phyloP scores from a whole-genome alignment of 176 grass and related monocot species.

The Themeda triandra region DNA sequence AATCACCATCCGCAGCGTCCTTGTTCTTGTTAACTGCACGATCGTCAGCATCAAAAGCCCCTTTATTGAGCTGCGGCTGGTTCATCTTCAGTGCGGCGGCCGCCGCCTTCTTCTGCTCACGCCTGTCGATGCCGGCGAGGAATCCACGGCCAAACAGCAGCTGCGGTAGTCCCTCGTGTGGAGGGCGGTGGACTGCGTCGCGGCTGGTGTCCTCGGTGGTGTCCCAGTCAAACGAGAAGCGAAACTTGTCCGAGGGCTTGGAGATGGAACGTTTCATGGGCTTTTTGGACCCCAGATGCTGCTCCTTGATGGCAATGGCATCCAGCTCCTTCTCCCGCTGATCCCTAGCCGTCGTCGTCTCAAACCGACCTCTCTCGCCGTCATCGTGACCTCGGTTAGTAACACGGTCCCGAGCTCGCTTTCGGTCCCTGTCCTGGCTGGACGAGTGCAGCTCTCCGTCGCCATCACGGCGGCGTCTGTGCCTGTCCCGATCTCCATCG shows the following conservation, averaged over 20 bases:
- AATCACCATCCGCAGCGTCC: too few species aligned
- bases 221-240: constrained; percentile 98
- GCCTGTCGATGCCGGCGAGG: neutral
- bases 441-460: constrained; percentile 1
- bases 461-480: constrained; percentile 33
- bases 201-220: constrained; percentile 91
- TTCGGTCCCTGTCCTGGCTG: neutral
- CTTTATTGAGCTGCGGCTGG: too few species aligned
- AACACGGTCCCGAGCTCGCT: too few species aligned
- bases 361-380: constrained; percentile 32
- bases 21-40: too few species aligned
- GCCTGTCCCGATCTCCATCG: neutral
- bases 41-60: too few species aligned
- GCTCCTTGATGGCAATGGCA: constrained; percentile 66
- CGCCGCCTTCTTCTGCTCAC: too few species aligned
- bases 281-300: constrained; percentile 88
- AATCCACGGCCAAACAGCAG: constrained; percentile 88
- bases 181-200: constrained; percentile 51
- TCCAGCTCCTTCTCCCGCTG: constrained; percentile 85
- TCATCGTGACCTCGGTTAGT: too few species aligned
- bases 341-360: constrained; percentile 69
- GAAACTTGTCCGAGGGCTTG: constrained; percentile 91
- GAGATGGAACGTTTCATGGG: constrained; percentile 80
- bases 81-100: too few species aligned
- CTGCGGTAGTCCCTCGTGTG: constrained; percentile 52